Evolutionary conservation across 768 basidiomycete species (phyloP), one percentile per base, ranked within the genome.

Genomic region (Dioszegia hungarica): DNA sequence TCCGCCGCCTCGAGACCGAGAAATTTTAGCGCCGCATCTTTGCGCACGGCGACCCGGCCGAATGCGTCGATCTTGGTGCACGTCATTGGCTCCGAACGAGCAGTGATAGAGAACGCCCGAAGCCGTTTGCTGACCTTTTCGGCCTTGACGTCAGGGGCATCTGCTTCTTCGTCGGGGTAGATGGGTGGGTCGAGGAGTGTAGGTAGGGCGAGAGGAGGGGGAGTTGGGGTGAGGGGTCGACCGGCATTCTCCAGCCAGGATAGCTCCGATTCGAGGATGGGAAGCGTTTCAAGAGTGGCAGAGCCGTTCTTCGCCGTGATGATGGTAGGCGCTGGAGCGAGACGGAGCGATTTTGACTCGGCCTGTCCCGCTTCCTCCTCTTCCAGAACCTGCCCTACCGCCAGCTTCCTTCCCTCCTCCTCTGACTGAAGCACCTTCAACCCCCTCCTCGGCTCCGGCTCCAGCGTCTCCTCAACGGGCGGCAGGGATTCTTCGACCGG

Each of bases 1-100:
- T 58, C 48, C 3, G 45, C 46, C 11, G 38, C 33, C 10, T 66
- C 61, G 44, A 72, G 43, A 14, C 61, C 67, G 17, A 72, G 31
- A 24, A 66, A 72, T 25, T 63, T 67, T 38, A 72, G 57, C n/a
- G 70, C 70, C 3, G 58, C 51, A 39, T 63, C 63, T 33, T 69
- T 69, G 3, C 68, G 48, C 12, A 72, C 60, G 5, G 70, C 70
- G 5, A 72, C 67, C 31, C 70, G 54, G 5, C 70, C 70, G 49
- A 69, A 62, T 43, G 45, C 29, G 14, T 66, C 64, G 28, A 72
- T 63, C 4, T 63, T 50, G 15, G 70, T 72, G 41, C 61, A 64
- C 22, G 69, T 47, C 59, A 72, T 57, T 0, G 66, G 63, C 34
- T 67, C 62, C 8, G 52, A 17, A 5, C 39, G 33, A 31, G 52